Evolutionary conservation across 2,329 filamentous ascomycete species (phyloP), one percentile per base, ranked within the genome.

Genomic region (Exophiala alcalophila): DNA sequence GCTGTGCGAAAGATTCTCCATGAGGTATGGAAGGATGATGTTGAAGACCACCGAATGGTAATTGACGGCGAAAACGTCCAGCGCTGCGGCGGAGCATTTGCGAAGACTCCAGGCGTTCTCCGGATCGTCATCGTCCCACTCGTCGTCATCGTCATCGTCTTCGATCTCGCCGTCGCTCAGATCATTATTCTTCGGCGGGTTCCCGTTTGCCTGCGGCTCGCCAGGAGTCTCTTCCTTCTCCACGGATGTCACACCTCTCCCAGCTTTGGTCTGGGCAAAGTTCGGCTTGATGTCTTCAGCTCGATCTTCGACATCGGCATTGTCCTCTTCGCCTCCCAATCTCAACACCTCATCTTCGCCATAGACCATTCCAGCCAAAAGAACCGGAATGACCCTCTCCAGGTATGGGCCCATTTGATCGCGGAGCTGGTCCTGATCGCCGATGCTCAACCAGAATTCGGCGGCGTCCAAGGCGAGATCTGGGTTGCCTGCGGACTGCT

Each of bases 321-420:
- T 90, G 54, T 91, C 84, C 14, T 84, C 86, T 50, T 88, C 88
- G 7, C 82, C 85, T 49, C 90, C 89, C 5, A 97, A 72, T 36
- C 89, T 74, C 23, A 86, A 76, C 56, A 95, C 92, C 54, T 97
- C 92, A 56, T 98, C 92, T 52, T 92, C 87, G 58, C 85, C 86
- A 64, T 97, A 98, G 1, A 97, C 81, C 91, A 98, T 98, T 61
- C 87, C 94, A 54, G 92, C 81, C 5, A 98, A 76, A 37, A 98
- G 71, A 1, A 96, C 85, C 0, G 92, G 92, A 20, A 98, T 84
- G 52, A 97, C 91, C 63, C 86, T 86, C 53, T 77, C 67, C 42
- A 97, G 78, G 60, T 86, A 86, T 0, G 89, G 89, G 6, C 77
- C 81, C 31, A 98, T 72, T 1, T 80, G 77, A 54, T 81, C 76